phyloP scores from a whole-genome alignment of 768 basidiomycete genomes.

The Clavaria fumosa region DNA sequence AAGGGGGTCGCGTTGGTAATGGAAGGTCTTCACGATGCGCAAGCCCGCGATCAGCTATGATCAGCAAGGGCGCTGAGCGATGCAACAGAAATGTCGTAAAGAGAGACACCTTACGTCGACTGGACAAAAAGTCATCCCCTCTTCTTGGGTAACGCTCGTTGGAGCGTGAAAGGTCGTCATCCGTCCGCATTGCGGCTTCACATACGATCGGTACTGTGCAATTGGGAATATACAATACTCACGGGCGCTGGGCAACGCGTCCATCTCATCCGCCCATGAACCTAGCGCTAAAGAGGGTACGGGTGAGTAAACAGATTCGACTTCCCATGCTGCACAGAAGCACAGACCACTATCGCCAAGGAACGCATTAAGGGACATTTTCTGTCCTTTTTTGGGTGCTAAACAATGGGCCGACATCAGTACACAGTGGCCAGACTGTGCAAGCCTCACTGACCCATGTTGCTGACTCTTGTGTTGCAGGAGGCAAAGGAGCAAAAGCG shows the following conservation, averaged over 20 bases:
- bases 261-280: slow-evolving; percentile 99
- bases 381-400: slow-evolving; percentile 88
- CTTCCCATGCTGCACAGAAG: too few species aligned
- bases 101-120: slow-evolving; percentile 34
- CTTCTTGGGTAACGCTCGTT: slow-evolving; percentile 40
- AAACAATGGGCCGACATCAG: neutral
- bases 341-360: slow-evolving; percentile 70
- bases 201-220: slow-evolving; percentile 9
- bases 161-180: slow-evolving; percentile 42
- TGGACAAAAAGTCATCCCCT: slow-evolving; percentile 49
- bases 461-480: neutral
- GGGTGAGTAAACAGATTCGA: too few species aligned
- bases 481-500: neutral
- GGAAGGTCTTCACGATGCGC: slow-evolving; percentile 83
- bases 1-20: slow-evolving; percentile 89
- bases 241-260: slow-evolving; percentile 85
- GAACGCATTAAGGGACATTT: slow-evolving; percentile 88
- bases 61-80: too few species aligned
- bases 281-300: slow-evolving; percentile 73
- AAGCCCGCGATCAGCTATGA: slow-evolving; percentile 44
- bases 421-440: neutral
- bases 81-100: too few species aligned
- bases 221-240: slow-evolving; percentile 19
- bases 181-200: slow-evolving; percentile 52
- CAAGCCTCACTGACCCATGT: neutral